These are phyloP conservation scores for Primulina huaijiensis DNA, from an alignment of 257 asterid genomes.

Conservation along the genomic window DNA sequence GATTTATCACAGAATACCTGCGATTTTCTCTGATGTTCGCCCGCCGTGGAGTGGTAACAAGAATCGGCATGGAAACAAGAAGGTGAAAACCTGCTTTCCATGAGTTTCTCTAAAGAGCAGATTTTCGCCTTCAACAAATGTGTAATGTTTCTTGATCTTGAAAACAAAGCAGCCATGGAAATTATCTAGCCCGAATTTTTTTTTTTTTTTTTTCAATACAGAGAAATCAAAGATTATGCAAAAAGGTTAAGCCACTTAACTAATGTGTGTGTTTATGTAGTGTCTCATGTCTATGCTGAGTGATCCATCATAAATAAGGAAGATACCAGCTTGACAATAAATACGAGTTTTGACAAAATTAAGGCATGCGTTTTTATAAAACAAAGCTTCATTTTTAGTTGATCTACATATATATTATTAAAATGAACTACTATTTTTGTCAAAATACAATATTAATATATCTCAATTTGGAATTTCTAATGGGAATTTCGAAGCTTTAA, in stretches of 20 bases:
- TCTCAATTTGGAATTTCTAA: not conserved
- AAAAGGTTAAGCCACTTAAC: not conserved
- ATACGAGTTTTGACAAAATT: not conserved
- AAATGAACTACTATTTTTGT: too few species aligned
- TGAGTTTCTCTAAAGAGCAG: slow-evolving; percentile 5
- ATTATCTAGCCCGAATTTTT: too few species aligned
- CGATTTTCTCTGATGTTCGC: not conserved
- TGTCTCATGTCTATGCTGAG: not conserved
- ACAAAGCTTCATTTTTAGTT: too few species aligned
- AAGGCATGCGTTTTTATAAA: not conserved
- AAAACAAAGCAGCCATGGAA: slow-evolving; percentile 46
- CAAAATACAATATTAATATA: not conserved
- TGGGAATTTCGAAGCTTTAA: too few species aligned
- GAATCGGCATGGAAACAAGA: slow-evolving; percentile 16
- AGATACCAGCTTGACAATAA: not conserved
- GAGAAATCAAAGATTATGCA: not conserved
- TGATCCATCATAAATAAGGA: not conserved
- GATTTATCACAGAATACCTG: slow-evolving; percentile 20
- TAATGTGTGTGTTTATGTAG: not conserved
- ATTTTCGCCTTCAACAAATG: slow-evolving; percentile 33
- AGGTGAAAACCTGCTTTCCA: slow-evolving; percentile 17
- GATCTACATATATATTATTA: not conserved
- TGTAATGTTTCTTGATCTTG: slow-evolving; percentile 45
- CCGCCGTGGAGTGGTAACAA: slow-evolving; percentile 28
- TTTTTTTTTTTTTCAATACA: not conserved